A percentile compares a stretch with the other conserved stretches of the same genome.
These are phyloP conservation scores for Bullera alba DNA, from an alignment of 768 basidiomycete genomes.

Conservation along the genomic window DNA sequence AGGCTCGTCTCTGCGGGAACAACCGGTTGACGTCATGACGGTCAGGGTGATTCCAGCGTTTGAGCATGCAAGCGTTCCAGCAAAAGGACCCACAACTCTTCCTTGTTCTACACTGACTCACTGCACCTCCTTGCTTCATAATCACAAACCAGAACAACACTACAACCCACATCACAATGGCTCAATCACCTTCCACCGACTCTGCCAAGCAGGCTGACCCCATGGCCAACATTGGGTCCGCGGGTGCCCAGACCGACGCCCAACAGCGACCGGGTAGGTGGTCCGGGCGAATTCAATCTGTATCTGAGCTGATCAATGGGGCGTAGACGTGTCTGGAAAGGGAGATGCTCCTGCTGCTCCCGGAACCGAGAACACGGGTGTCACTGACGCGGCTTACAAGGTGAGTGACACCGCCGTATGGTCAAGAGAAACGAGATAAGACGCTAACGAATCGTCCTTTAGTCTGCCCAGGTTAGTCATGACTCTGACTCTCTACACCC, in stretches of 20 bases:
- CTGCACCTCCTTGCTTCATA: too few relatives aligned
- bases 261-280: constrained; percentile 6
- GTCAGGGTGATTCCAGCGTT: too few relatives aligned
- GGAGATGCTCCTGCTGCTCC: background rate
- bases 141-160: too few relatives aligned
- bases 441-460: background rate
- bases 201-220: constrained; percentile 1
- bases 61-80: too few relatives aligned
- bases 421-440: background rate
- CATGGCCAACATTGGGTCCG: background rate
- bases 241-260: background rate
- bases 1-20: too few relatives aligned
- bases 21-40: too few relatives aligned
- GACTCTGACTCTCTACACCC: background rate
- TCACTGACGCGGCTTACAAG: background rate
- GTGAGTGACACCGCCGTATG: background rate
- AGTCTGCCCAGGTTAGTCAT: background rate
- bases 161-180: constrained; percentile 1
- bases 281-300: background rate
- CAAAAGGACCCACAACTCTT: too few relatives aligned
- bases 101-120: too few relatives aligned
- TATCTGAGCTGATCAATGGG: background rate
- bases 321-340: background rate
- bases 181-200: constrained; percentile 4
- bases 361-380: background rate